Evolutionary conservation across 75 land plant genomes (phyloP), one percentile per base, ranked within the genome.

Genomic region (Selaginella moellendorffii): DNA sequence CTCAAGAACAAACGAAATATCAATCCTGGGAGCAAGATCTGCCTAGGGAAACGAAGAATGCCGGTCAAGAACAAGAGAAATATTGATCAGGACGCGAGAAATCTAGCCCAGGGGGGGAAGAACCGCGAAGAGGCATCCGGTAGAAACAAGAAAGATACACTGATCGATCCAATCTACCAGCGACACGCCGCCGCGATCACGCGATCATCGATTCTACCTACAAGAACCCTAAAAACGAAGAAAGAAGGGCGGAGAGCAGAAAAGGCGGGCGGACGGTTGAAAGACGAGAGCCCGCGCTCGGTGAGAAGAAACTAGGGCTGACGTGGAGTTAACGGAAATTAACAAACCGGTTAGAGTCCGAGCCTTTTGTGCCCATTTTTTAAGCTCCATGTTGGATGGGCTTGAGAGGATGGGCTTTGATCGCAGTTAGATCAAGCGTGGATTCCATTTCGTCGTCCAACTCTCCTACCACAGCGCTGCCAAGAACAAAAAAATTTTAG

Each of bases 401-500:
- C 71, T 92, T 92, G 30, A 92, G 72, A 21, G 97, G 97, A 63
- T 92, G 97, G 54, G 96, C 97, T 60, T 96, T 80, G 52, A 92
- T 71, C 23, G 77, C 72, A 24, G 82, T 72, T 54, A 85, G 56
- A 63, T 88, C 90, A 8, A 88, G 75, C 54, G 63, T 78, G 24
- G 84, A 71, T 64, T 92, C 97, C 17, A 85, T 77, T 58, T 92
- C 97, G 54, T 88, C 97, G 73, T 92, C 97, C 63, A 92, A 31
- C 72, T 92, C 97, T 25, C 97, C 97, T 26, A 92, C 86, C 68
- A 92, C 80, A 62, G 89, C 85, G 79, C 97, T 92, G 78, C 63
- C 63, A 2, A 53, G 56, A 24, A 58, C 18, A 36, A 36, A 31
- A n/a, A 71, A 21, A 24, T 36, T 5, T 62, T 28, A 26, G 19